Evolutionary conservation across 306 rosid genomes (phyloP).

Genomic region (Prunus dulcis): DNA sequence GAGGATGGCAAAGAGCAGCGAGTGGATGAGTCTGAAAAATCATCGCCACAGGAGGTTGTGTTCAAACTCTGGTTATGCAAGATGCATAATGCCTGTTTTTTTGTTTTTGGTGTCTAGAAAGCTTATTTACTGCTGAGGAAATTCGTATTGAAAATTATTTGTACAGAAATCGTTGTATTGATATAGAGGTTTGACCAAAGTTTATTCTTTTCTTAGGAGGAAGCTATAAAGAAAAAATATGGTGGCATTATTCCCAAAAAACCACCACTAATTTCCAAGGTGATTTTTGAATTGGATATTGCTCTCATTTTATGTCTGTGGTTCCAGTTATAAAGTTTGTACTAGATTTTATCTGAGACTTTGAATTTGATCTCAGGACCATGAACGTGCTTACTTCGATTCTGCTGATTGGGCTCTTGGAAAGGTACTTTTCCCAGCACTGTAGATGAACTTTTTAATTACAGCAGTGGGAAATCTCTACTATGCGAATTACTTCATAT

Average conservation of each 20-base stretch:
- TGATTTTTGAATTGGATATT: constrained; percentile 1
- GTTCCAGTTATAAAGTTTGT: background rate
- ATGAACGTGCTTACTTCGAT: constrained; percentile 96
- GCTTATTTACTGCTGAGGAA: background rate
- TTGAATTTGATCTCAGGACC: constrained; percentile 59
- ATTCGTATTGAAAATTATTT: background rate
- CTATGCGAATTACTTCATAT: constrained; percentile 18
- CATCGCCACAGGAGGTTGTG: constrained; percentile 59
- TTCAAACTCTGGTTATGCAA: constrained; percentile 11
- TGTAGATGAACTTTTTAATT: constrained; percentile 15
- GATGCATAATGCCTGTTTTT: constrained; percentile 1
- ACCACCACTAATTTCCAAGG: constrained; percentile 92
- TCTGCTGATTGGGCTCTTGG: constrained; percentile 99
- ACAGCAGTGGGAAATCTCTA: background rate
- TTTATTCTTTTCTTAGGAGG: constrained; percentile 58
- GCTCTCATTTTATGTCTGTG: background rate
- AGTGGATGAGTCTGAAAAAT: constrained; percentile 32
- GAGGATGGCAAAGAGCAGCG: constrained; percentile 53
- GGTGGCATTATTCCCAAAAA: constrained; percentile 90
- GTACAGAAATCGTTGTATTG: background rate
- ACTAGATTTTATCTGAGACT: constrained; percentile 16
- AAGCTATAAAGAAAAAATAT: constrained; percentile 74
- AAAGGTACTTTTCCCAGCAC: constrained; percentile 53
- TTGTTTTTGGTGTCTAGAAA: background rate
- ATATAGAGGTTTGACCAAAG: constrained; percentile 16